Evolutionary conservation across 2,329 filamentous ascomycete genomes (phyloP).

Genomic region (Aureobasidium melanogenum): DNA sequence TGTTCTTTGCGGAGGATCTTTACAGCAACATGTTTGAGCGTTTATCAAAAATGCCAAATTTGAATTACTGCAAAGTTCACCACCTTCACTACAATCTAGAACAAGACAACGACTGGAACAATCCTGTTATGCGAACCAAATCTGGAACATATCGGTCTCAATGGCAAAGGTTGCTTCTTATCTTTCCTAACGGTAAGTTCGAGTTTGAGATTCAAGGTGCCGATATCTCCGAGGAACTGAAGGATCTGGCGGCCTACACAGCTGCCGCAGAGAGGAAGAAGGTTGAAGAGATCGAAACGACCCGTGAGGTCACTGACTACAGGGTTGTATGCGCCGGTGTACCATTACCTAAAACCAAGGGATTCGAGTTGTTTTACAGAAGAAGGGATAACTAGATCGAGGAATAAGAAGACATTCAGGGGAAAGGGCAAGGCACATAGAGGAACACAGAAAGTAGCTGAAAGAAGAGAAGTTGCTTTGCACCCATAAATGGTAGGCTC

Average conservation of each 20-base stretch:
- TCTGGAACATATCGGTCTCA: background rate
- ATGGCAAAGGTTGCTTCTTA: background rate
- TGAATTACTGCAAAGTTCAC: background rate
- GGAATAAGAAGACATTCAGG: background rate
- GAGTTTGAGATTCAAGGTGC: background rate
- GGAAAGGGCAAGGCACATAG: background rate
- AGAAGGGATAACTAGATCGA: background rate
- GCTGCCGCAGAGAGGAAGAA: background rate
- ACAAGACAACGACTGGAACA: too few species aligned
- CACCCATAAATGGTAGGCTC: background rate
- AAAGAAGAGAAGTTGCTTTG: background rate
- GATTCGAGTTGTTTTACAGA: background rate
- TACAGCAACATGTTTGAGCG: background rate
- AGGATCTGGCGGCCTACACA: background rate
- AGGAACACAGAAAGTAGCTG: background rate
- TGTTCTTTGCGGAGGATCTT: background rate
- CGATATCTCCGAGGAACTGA: background rate
- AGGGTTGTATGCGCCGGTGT: background rate
- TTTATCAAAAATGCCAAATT: background rate
- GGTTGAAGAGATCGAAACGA: background rate
- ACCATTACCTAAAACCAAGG: background rate
- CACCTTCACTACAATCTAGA: background rate
- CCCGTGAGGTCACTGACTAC: background rate
- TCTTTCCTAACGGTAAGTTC: background rate
- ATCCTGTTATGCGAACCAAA: background rate